These are phyloP conservation scores for Phytopythium montanum DNA, from an alignment of 352 stramenopile species.

Conservation along the genomic window DNA sequence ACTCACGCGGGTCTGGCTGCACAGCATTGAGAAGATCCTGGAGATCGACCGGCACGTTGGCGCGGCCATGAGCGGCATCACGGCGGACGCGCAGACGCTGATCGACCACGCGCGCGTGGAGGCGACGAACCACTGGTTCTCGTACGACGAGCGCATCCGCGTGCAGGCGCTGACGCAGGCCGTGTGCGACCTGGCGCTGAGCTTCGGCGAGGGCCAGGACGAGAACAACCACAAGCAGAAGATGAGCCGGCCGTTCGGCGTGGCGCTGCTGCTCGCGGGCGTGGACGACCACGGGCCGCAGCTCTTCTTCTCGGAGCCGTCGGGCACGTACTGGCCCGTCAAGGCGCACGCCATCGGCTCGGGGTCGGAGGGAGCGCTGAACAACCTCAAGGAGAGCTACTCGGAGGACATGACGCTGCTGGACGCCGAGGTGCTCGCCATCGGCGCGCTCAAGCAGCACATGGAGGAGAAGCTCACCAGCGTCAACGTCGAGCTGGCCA, in stretches of 20 bases:
- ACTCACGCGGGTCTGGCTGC: slow-evolving; percentile 5
- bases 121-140: slow-evolving; percentile 98
- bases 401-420: slow-evolving; percentile 93
- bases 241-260: slow-evolving; percentile 98
- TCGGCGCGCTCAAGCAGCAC: slow-evolving; percentile 97
- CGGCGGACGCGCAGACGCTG: slow-evolving; percentile 97
- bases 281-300: slow-evolving; percentile 93
- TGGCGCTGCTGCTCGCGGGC: slow-evolving; percentile 97
- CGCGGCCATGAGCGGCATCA: slow-evolving; percentile 98
- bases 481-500: slow-evolving; percentile 98
- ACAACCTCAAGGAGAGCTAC: slow-evolving; percentile 98
- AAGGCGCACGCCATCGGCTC: slow-evolving; percentile 99
- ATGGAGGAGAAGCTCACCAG: slow-evolving; percentile 99
- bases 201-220: slow-evolving; percentile 91
- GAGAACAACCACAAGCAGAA: slow-evolving; percentile 96
- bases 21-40: slow-evolving; percentile 99
- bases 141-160: slow-evolving; percentile 97
- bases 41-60: slow-evolving; percentile 99
- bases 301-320: slow-evolving; percentile 97
- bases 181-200: slow-evolving; percentile 98
- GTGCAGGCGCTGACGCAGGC: slow-evolving; percentile 98
- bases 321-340: slow-evolving; percentile 97
- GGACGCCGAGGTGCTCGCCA: slow-evolving; percentile 96
- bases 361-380: slow-evolving; percentile 96
- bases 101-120: slow-evolving; percentile 99